Conservation (phyloP, 1,139 yeast species). For the Debaryomycetaceae sp. region DNA sequence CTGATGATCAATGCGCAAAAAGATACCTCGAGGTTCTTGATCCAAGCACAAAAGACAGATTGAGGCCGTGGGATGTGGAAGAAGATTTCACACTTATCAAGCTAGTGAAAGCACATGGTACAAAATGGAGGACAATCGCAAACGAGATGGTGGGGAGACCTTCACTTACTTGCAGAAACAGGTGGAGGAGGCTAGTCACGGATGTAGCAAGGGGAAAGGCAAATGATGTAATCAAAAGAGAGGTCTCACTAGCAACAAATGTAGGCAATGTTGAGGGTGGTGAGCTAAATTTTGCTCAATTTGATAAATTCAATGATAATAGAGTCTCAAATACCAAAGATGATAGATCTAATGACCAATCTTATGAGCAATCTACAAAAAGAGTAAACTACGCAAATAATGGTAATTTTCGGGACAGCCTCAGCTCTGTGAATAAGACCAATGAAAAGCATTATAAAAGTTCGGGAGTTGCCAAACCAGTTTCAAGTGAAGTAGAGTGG, state of each 20-base stretch:
- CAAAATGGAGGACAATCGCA: constrained; percentile 87
- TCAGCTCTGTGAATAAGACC: neutral
- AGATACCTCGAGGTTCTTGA: constrained; percentile 86
- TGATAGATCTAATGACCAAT: neutral
- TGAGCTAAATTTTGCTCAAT: neutral
- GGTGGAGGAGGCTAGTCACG: constrained; percentile 87
- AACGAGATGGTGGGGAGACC: constrained; percentile 74
- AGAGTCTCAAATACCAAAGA: neutral
- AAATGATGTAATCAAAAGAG: constrained; percentile 28
- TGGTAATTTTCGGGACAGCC: neutral
- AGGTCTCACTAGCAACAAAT: constrained; percentile 34
- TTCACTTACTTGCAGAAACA: constrained; percentile 82
- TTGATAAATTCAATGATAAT: neutral
- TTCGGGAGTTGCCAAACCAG: constrained; percentile 9
- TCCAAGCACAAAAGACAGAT: constrained; percentile 73
- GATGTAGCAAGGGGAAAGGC: constrained; percentile 67
- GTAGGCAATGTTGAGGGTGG: constrained; percentile 9
- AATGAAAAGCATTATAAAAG: neutral
- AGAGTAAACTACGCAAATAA: neutral
- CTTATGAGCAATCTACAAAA: neutral
- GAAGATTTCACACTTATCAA: constrained; percentile 71
- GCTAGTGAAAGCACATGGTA: constrained; percentile 71
- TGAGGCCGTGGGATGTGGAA: constrained; percentile 74
- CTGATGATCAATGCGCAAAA: constrained; percentile 94
- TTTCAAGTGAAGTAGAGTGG: constrained; percentile 28